phyloP scores from a whole-genome alignment of 805 yeast species.

The Kodamaea sagamina region DNA sequence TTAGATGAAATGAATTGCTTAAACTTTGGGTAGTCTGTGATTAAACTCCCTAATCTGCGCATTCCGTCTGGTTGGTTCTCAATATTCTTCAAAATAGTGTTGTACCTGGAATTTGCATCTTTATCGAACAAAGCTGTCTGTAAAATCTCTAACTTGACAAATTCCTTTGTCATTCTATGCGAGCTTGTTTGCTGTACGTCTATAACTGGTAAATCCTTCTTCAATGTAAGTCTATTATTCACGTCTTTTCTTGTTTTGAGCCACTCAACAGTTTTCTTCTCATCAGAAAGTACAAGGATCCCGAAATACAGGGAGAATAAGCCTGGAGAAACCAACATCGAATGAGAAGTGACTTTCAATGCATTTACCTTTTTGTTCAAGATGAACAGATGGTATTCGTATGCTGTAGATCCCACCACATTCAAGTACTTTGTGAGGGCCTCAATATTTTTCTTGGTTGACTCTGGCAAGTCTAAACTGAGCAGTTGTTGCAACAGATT shows the following conservation, averaged over 20 bases:
- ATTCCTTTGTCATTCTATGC: no score
- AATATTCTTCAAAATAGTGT: no score
- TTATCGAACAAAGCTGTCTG: not conserved
- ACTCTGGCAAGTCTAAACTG: not conserved
- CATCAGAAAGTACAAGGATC: constrained; percentile 1
- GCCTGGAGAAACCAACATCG: not conserved
- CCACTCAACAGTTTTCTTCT: not conserved
- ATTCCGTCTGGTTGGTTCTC: no score
- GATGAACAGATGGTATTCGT: not conserved
- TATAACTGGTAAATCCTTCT: no score
- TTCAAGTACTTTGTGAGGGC: not conserved
- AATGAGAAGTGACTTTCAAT: not conserved
- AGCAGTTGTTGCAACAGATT: constrained; percentile 4
- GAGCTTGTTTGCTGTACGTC: no score
- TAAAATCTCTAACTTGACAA: not conserved
- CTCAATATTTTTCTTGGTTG: not conserved
- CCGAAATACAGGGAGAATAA: constrained; percentile 2
- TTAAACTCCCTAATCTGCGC: no score
- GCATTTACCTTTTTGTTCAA: not conserved
- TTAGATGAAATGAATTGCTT: not conserved
- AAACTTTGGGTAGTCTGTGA: not conserved
- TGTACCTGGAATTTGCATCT: not conserved
- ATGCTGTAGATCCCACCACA: not conserved
- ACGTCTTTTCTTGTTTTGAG: not conserved
- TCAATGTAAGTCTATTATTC: not conserved